Base-by-base conservation (phyloP, 148 eudicot genomes). In the Suaeda aralocaspica region DNA sequence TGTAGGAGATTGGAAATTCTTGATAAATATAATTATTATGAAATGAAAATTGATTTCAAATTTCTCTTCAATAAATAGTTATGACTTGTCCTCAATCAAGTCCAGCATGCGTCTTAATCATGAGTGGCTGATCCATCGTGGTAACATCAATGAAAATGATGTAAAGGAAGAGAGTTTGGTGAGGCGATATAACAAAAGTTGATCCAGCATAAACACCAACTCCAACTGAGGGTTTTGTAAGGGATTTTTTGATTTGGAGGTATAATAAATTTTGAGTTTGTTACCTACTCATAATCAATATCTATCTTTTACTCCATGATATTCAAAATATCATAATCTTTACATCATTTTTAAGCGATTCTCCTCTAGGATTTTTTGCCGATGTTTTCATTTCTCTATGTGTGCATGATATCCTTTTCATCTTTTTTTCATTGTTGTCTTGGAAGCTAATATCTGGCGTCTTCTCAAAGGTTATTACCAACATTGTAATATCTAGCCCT, bases 201-300 rank as follows among this genome's bases (percentile, higher is more conserved):
- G 96, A 87, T 21, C 97, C 97, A 26, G 96, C 96, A 67, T 85
- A 90, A 13, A 41, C 46, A 19, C n/a, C n/a, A n/a, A n/a, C n/a
- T n/a, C 72, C 72, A 1, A 60, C 4, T 4, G 71, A 26, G 36
- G 52, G 12, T 9, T 69, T 29, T 10, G 14, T 14, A 6, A 21
- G 21, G 4, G 59, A 41, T n/a, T n/a, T n/a, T 61, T 53, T 2
- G 66, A n/a, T 31, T 58, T 31, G 58, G 71, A 56, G 21, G 76
- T 72, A 19, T 44, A 7, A 63, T 33, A 36, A 71, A 76, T 69
- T 66, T 70, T 72, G 72, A 72, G 33, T 77, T n/a, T 72, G 49
- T 41, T 69, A 28, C 46, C 52, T 67, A 31, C 61, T 34, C 19
- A n/a, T 73, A 59, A 51, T 78, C 78, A 18, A 78, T 77, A 14